Percentiles rank a stretch among this genome's conserved stretches.
Conservation (phyloP, 202 grass and related monocot species). For the Panicum virgatum region DNA sequence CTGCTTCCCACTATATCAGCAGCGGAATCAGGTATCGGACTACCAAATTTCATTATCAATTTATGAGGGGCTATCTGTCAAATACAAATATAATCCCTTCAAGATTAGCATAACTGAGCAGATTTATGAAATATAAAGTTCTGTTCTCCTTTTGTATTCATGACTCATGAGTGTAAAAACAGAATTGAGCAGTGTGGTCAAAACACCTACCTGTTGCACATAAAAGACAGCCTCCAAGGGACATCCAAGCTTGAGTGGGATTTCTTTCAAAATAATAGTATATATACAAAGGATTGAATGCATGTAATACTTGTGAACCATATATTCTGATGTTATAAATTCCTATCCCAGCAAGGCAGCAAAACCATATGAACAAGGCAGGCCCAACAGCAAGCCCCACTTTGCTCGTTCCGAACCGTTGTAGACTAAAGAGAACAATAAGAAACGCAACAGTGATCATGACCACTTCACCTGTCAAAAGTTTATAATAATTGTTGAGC, state of each 20-base stretch:
- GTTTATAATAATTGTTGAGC: constrained; percentile 28
- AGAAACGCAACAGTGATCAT: constrained; percentile 90
- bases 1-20: not conserved
- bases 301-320: constrained; percentile 72
- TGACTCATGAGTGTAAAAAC: constrained; percentile 7
- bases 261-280: constrained; percentile 88
- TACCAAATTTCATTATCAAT: not conserved
- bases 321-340: constrained; percentile 84
- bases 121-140: not conserved
- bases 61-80: not conserved
- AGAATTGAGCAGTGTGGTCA: constrained; percentile 12
- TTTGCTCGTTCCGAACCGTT: constrained; percentile 94
- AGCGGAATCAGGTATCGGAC: not conserved
- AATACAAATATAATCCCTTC: constrained; percentile 14
- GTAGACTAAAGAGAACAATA: constrained; percentile 86
- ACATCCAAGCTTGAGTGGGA: constrained; percentile 87
- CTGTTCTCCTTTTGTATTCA: not conserved
- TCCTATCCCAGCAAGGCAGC: constrained; percentile 81
- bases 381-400: constrained; percentile 82
- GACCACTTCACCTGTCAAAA: constrained; percentile 87
- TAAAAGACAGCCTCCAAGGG: constrained; percentile 84
- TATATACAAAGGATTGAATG: constrained; percentile 88
- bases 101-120: not conserved
- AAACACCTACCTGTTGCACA: constrained; percentile 78
- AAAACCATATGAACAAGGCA: constrained; percentile 96